Base-by-base conservation (phyloP, 1,284 basidiomycete species). In the Sporisorium graminicola region DNA sequence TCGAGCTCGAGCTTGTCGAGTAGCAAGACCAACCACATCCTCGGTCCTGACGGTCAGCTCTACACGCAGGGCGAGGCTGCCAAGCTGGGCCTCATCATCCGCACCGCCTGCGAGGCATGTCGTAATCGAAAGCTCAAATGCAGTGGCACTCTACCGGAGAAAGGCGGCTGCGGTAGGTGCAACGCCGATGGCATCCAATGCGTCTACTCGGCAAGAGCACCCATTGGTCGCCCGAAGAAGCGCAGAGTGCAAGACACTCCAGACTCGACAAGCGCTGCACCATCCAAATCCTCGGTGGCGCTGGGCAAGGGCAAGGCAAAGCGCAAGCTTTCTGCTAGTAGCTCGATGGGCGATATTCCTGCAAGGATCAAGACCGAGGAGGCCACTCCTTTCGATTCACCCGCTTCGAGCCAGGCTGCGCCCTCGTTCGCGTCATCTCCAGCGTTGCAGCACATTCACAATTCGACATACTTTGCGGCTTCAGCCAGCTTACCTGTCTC, bases 71-170 rank as follows among this genome's bases (percentile, higher is more conserved):
- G 76, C 27, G 72, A 78, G 13, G 78, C 78, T 3, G 76, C 71
- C 18, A 57, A 55, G 35, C 64, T 72, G 0, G 76, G 78, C 13
- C 63, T 81, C 35, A 75, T 74, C 58, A 73, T 80, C 18, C 66
- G 80, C n/a, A 78, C 78, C 2, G 77, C 78, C 2, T 82, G 80
- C 64, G 79, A 82, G 47, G 67, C 63, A 6, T 82, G 80, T 53
- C 63, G 80, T 20, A 75, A 76, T n/a, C 67, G 79, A 16, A 82
- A 82, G 68, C 74, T 81, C 69, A 77, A 78, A 24, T 81, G 79
- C 63, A 77, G 73, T n/a, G 76, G 78, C 31, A 61, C 50, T 18
- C 55, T 77, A 0, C 63, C 65, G 0, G 71, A 77, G 37, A 50
- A 70, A 5, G 79, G 71, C 10, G 74, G 74, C 10, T 81, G 79